These are phyloP conservation scores for Platanthera zijinensis DNA, from an alignment of 106 monocot species.

Conservation along the genomic window DNA sequence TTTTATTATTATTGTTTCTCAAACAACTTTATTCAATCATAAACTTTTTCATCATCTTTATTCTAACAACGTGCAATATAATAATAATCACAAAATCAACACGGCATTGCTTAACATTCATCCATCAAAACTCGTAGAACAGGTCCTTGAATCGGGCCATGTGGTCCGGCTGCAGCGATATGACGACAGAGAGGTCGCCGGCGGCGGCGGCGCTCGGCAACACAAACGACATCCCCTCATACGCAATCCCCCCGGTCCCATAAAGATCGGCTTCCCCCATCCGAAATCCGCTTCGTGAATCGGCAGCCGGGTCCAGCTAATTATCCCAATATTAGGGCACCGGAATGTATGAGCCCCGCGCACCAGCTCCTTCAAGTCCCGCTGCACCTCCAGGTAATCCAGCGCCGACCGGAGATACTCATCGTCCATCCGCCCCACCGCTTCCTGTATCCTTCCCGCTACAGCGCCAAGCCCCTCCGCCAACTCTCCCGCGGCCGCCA, in stretches of 20 bases:
- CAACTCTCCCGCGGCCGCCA: slow-evolving; percentile 46
- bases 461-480: slow-evolving; percentile 6
- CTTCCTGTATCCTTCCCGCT: slow-evolving; percentile 33
- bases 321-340: slow-evolving; percentile 77
- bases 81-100: no score
- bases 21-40: no score
- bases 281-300: slow-evolving; percentile 88
- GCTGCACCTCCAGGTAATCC: slow-evolving; percentile 78
- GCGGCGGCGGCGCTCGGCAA: slow-evolving; percentile 58
- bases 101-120: no score
- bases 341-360: slow-evolving; percentile 63
- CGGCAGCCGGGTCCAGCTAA: slow-evolving; percentile 69
- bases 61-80: no score
- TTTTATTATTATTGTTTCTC: no score
- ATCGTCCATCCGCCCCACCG: slow-evolving; percentile 64
- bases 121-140: slow-evolving; percentile 28
- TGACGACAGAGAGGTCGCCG: slow-evolving; percentile 64
- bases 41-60: no score
- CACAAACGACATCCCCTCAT: slow-evolving; percentile 61
- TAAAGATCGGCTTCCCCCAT: slow-evolving; percentile 72
- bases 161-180: slow-evolving; percentile 70
- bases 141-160: slow-evolving; percentile 63
- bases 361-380: slow-evolving; percentile 56
- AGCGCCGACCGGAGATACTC: slow-evolving; percentile 72
- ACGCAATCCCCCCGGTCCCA: slow-evolving; percentile 72